Conservation (phyloP, 2,329 filamentous ascomycete genomes). For the Didymella glomerata region DNA sequence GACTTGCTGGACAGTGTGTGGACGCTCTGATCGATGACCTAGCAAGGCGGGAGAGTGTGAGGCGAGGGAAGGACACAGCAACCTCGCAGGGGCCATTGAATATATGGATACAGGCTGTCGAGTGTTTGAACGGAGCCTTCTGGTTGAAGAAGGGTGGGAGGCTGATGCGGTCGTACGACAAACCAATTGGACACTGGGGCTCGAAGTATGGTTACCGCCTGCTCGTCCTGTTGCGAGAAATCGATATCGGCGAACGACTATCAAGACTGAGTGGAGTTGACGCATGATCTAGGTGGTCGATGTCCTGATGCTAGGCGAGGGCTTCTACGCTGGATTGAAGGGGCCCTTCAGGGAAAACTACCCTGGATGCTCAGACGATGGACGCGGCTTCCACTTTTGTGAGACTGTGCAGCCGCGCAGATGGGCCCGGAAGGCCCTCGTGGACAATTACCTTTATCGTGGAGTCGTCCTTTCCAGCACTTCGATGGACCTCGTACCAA, state of each 20-base stretch:
- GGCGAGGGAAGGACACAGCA: not conserved
- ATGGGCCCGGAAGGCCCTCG: not conserved
- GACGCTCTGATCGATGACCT: constrained; percentile 15
- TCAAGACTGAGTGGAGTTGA: not conserved
- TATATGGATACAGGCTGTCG: constrained; percentile 22
- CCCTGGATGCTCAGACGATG: not conserved
- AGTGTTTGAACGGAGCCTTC: constrained; percentile 19
- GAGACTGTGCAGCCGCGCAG: not conserved
- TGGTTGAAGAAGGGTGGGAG: constrained; percentile 19
- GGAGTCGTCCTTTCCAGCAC: not conserved
- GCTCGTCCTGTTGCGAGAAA: constrained; percentile 16
- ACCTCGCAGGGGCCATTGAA: not conserved
- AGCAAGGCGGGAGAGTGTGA: not conserved
- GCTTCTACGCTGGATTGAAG: not conserved
- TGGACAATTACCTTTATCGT: not conserved
- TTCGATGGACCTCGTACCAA: not conserved
- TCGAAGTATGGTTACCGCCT: constrained; percentile 20
- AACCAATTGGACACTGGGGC: constrained; percentile 17
- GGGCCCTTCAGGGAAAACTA: not conserved
- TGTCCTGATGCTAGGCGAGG: not conserved
- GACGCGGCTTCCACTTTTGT: not conserved
- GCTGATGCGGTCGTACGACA: constrained; percentile 11
- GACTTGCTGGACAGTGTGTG: constrained; percentile 16
- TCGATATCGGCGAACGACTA: constrained; percentile 5
- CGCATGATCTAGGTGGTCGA: not conserved